Evolutionary conservation across 371 early-diverging fungal species (phyloP).

Genomic region (Mucor circinelloides): DNA sequence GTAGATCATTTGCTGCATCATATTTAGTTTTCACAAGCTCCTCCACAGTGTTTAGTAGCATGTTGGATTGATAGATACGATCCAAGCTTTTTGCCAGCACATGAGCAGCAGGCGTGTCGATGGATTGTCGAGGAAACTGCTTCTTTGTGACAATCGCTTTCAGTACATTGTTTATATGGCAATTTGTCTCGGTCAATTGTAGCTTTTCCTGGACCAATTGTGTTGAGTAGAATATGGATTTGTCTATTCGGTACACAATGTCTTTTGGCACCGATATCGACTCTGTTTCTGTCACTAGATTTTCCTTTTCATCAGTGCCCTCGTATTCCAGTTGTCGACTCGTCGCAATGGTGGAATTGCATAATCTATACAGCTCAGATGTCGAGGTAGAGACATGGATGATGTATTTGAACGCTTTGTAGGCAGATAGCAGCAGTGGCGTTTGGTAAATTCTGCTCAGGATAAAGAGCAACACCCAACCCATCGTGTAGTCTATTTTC

Average conservation of each 20-base stretch:
- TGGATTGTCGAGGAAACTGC: conserved; percentile 39
- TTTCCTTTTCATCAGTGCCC: conserved; percentile 17
- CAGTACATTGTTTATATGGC: conserved; percentile 41
- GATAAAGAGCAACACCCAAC: conserved; percentile 52
- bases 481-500: conserved; percentile 19
- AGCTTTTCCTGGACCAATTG: conserved; percentile 53
- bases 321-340: conserved; percentile 21
- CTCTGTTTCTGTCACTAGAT: conserved; percentile 8
- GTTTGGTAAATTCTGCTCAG: conserved; percentile 59
- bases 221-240: conserved; percentile 58
- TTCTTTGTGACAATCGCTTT: conserved; percentile 53
- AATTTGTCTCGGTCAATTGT: conserved; percentile 45
- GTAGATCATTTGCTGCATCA: conserved; percentile 60
- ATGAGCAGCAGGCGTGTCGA: conserved; percentile 48
- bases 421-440: conserved; percentile 48
- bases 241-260: conserved; percentile 37
- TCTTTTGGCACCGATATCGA: not conserved
- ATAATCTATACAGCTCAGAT: conserved; percentile 69
- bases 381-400: conserved; percentile 52
- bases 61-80: conserved; percentile 57
- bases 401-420: conserved; percentile 57
- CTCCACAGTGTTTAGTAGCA: conserved; percentile 61
- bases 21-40: conserved; percentile 69
- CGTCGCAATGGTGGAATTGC: conserved; percentile 40
- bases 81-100: conserved; percentile 55